phyloP scores from a whole-genome alignment of 345 rosid species.

The Euphorbia lathyris region DNA sequence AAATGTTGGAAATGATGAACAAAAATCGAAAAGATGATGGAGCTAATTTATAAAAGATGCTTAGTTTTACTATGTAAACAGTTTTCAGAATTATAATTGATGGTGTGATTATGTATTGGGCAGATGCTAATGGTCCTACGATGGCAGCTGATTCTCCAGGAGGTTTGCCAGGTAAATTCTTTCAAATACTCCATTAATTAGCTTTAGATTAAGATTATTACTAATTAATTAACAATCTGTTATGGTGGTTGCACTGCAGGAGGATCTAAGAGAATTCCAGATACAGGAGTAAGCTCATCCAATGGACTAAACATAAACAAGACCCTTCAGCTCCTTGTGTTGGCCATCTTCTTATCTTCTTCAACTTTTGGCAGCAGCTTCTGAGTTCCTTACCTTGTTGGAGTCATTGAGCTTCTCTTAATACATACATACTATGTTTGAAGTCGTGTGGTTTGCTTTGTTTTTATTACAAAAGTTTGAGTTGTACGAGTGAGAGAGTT shows the following conservation, averaged over 20 bases:
- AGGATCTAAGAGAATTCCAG: constrained; percentile 24
- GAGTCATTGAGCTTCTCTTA: background rate
- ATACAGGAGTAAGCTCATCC: constrained; percentile 4
- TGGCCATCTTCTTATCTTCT: constrained; percentile 19
- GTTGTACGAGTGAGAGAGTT: background rate
- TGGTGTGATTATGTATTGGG: background rate
- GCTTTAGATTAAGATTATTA: no score
- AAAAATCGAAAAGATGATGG: no score
- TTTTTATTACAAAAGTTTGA: background rate
- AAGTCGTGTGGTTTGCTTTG: constrained; percentile 1
- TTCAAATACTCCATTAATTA: background rate
- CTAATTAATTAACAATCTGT: background rate
- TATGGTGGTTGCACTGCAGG: background rate
- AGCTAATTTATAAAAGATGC: no score
- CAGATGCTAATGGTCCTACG: constrained; percentile 6
- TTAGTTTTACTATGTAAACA: no score
- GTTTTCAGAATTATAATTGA: no score
- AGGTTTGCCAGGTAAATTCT: constrained; percentile 13
- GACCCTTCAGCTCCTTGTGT: constrained; percentile 21
- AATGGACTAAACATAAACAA: background rate
- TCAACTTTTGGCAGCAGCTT: constrained; percentile 15
- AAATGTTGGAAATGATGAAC: no score
- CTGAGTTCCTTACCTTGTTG: constrained; percentile 15
- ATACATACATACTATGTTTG: background rate
- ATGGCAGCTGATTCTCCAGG: constrained; percentile 25